These are phyloP conservation scores for Anacardium occidentale DNA, from an alignment of 345 rosid species.

Conservation along the genomic window DNA sequence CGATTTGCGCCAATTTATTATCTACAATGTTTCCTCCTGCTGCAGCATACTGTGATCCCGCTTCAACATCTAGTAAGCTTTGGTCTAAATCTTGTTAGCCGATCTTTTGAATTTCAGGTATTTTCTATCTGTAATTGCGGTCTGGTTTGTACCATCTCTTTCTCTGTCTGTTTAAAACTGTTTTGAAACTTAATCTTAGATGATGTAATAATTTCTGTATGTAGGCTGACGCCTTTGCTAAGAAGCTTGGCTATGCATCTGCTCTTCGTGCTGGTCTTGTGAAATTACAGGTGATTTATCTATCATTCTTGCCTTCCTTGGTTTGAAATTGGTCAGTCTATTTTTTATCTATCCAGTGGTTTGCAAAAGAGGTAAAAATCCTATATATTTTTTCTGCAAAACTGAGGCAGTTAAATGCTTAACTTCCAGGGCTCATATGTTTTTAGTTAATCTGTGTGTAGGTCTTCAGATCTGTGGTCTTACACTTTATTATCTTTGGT, in stretches of 20 bases:
- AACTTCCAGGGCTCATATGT: neutral
- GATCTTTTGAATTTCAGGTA: slow-evolving; percentile 99
- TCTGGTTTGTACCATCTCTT: slow-evolving; percentile 5
- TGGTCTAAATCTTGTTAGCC: slow-evolving; percentile 91
- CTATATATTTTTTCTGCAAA: no score
- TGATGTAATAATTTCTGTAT: slow-evolving; percentile 9
- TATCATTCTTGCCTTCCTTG: neutral
- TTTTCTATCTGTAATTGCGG: slow-evolving; percentile 2
- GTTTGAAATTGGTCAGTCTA: neutral
- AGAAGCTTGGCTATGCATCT: slow-evolving; percentile 82
- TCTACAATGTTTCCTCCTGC: neutral
- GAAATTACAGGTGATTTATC: slow-evolving; percentile 77
- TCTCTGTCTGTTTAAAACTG: neutral
- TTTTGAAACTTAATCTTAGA: neutral
- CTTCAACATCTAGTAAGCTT: slow-evolving; percentile 84
- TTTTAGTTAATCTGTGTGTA: no score
- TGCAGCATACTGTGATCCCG: slow-evolving; percentile 93
- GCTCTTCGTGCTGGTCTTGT: slow-evolving; percentile 88
- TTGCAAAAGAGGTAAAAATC: neutral
- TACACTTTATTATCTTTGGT: neutral
- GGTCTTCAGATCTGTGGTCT: neutral
- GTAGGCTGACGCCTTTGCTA: slow-evolving; percentile 98
- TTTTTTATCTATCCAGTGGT: neutral
- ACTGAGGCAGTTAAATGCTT: no score
- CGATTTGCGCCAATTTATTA: neutral